Conservation (phyloP, 805 yeast species). For the Candida vaughaniae region DNA sequence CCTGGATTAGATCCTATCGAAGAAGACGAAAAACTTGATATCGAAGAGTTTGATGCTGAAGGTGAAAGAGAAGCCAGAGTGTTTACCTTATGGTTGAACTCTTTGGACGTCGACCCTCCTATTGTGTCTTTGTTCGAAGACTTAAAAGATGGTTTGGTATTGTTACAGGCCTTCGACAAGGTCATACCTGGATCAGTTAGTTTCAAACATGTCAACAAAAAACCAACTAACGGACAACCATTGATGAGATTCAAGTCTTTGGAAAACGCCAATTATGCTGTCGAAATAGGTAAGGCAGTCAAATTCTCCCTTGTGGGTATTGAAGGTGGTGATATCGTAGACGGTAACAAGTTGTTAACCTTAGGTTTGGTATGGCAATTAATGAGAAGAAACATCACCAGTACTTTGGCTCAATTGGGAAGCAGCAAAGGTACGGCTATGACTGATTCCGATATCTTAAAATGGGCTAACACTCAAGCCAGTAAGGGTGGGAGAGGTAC, state of each 20-base stretch:
- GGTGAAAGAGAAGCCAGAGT: conserved; percentile 99
- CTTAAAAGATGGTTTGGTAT: conserved; percentile 84
- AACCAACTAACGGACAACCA: conserved; percentile 72
- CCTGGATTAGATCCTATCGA: conserved; percentile 97
- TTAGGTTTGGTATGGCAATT: conserved; percentile 97
- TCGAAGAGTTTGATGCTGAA: conserved; percentile 98
- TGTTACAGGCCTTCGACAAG: conserved; percentile 91
- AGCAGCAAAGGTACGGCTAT: conserved; percentile 63
- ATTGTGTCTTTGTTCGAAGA: conserved; percentile 91
- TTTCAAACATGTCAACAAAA: conserved; percentile 75
- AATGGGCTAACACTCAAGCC: conserved; percentile 91
- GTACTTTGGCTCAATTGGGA: conserved; percentile 71
- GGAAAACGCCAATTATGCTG: conserved; percentile 98
- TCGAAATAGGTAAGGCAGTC: conserved; percentile 89
- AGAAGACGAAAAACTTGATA: conserved; percentile 86
- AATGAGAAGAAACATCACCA: conserved; percentile 92
- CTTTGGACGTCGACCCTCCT: conserved; percentile 94
- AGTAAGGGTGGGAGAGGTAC: conserved; percentile 78
- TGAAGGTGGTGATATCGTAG: conserved; percentile 96
- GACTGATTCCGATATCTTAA: conserved; percentile 80
- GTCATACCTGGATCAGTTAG: conserved; percentile 93
- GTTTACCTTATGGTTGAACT: conserved; percentile 95
- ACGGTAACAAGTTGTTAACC: conserved; percentile 85
- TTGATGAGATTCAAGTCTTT: conserved; percentile 89
- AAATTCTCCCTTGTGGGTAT: conserved; percentile 94